Base-by-base conservation (phyloP, 2,329 filamentous ascomycete genomes). In the Paracoccidioides lutzii region DNA sequence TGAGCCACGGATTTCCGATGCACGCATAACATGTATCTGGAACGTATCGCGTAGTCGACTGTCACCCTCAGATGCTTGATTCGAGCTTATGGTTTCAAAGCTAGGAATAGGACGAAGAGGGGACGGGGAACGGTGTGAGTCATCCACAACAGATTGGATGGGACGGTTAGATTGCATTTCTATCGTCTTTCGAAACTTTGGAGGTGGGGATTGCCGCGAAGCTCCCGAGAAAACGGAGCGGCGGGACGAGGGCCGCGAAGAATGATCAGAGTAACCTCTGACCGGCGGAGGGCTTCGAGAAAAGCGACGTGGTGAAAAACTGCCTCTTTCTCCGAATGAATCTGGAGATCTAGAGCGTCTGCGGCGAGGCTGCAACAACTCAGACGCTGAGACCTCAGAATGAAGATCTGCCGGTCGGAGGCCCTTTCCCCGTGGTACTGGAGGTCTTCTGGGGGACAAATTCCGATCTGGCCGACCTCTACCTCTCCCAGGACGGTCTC, bases 381-480 rank as follows among this genome's bases (percentile, higher is more conserved):
- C 65, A 49, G 58, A 59, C 22, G 61, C 58, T 38, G 57, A 50
- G 45, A 46, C 52, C 52, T 61, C 58, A 48, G 59, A 61, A 52
- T 61, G 64, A 37, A 66, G 60, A 49, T 62, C 63, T 46, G 65
- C 59, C 35, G 65, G 67, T 46, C 62, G 63, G 46, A 59, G 60
- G 49, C 67, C 67, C 59, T 61, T 65, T 55, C 65, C 69, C 53
- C 68, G 64, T 15, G 49, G 15, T 58, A 67, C 64, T 49, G 69
- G 65, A 50, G 66, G 68, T 54, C 65, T 64, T 57, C 65, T 62
- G 56, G 68, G 64, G 46, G 67, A 65, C 45, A 60, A 61, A 57
- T 66, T 66, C 49, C 68, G 68, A 35, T 64, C 62, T 42, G 67
- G 67, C 55, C 65, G 66, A 42, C 69, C 67, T 48, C 72, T 67